Conservation (phyloP, 2,329 filamentous ascomycete genomes). For the Mycosphaerella sp. region DNA sequence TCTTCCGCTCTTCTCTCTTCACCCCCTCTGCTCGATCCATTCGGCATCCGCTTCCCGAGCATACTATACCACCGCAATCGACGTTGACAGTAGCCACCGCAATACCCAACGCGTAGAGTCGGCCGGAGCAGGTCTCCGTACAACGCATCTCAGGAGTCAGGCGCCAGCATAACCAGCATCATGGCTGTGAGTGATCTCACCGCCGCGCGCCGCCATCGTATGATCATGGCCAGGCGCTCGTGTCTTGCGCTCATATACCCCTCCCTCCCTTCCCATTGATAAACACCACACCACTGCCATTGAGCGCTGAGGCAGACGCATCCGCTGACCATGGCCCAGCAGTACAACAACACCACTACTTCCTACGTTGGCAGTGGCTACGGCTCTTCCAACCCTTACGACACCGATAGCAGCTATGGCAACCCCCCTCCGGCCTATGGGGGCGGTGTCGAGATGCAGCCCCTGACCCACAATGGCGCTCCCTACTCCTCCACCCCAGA, state of each 20-base stretch:
- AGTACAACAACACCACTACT: conserved; percentile 26
- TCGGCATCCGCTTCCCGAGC: neutral
- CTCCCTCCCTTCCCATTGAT: neutral
- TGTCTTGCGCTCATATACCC: neutral
- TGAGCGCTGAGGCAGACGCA: neutral
- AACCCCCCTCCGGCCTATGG: conserved; percentile 30
- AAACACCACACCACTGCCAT: conserved; percentile 2
- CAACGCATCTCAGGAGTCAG: conserved; percentile 8
- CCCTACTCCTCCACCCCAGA: conserved; percentile 24
- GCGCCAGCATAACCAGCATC: conserved; percentile 12
- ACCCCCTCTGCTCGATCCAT: neutral
- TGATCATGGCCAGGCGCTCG: conserved; percentile 1
- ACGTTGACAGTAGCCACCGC: neutral
- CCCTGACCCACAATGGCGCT: conserved; percentile 41
- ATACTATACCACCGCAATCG: neutral
- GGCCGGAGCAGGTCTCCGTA: neutral
- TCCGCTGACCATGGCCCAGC: conserved; percentile 19
- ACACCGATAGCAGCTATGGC: conserved; percentile 31
- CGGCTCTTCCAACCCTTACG: conserved; percentile 53
- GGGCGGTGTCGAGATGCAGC: conserved; percentile 60
- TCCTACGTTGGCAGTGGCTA: conserved; percentile 39
- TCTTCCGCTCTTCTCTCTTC: neutral
- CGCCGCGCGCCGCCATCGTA: neutral
- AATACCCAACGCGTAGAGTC: neutral
- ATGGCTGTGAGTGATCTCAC: conserved; percentile 16